Conservation (phyloP, 2,329 filamentous ascomycete species). For the Fusarium lateritium region DNA sequence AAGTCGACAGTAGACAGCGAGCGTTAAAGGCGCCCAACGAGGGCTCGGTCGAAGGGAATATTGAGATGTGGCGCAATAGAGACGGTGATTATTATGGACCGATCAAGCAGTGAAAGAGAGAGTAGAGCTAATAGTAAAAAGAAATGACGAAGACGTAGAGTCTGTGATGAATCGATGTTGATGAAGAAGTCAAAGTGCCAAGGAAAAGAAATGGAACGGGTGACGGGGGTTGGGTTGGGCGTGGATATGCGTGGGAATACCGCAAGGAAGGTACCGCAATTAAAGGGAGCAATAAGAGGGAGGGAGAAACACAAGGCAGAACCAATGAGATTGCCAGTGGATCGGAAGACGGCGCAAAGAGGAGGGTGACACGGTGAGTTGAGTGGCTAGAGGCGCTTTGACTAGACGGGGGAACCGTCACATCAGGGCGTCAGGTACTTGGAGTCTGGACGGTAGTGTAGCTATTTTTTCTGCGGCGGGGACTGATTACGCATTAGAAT, state of each 20-base stretch:
- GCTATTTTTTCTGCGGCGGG: constrained; percentile 35
- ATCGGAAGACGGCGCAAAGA: constrained; percentile 8
- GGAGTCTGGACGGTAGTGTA: constrained; percentile 4
- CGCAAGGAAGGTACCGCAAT: constrained; percentile 30
- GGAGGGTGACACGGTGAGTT: constrained; percentile 40
- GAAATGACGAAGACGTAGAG: constrained; percentile 23
- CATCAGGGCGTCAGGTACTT: constrained; percentile 24
- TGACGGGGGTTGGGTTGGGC: constrained; percentile 30
- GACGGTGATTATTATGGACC: constrained; percentile 15
- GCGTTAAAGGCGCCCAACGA: constrained; percentile 38
- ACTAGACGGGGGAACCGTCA: constrained; percentile 31
- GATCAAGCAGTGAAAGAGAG: constrained; percentile 17
- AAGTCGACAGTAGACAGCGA: constrained; percentile 17
- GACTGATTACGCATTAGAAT: constrained; percentile 32
- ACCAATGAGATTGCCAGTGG: constrained; percentile 37
- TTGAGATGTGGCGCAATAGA: constrained; percentile 6
- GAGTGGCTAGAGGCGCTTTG: constrained; percentile 29
- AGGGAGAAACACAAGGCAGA: constrained; percentile 28
- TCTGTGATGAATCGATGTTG: constrained; percentile 40
- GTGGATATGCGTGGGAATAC: constrained; percentile 25
- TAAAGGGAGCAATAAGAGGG: constrained; percentile 31
- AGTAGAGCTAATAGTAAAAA: constrained; percentile 16
- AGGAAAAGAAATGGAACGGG: constrained; percentile 44
- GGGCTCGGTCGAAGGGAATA: constrained; percentile 20
- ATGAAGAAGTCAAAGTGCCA: constrained; percentile 47